Percentiles rank a stretch among this genome's conserved stretches.
These are phyloP conservation scores for Rhododendron vialii DNA, from an alignment of 148 eudicot species.

Conservation along the genomic window DNA sequence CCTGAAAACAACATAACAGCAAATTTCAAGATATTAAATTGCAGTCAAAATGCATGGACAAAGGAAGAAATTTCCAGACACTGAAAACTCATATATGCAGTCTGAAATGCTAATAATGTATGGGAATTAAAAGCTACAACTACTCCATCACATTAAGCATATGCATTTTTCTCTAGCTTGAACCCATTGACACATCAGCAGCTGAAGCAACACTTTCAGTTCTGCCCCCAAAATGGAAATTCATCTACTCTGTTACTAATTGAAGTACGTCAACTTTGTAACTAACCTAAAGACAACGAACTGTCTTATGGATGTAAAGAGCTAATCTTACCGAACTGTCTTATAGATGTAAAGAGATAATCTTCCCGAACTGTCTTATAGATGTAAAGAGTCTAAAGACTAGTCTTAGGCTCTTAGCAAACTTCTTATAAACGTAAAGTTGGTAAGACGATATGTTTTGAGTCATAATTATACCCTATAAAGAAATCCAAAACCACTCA, in stretches of 20 bases:
- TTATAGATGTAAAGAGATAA: not conserved
- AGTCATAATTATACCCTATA: not conserved
- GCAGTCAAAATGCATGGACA: not conserved
- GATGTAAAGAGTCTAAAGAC: not conserved
- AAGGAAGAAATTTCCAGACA: not conserved
- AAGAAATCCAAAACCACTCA: not conserved
- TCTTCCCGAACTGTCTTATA: not conserved
- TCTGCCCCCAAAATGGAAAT: not conserved
- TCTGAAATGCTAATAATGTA: not conserved
- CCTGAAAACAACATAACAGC: slow-evolving; percentile 36
- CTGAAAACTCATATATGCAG: not conserved
- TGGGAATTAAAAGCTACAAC: not conserved
- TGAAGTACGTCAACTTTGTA: not conserved
- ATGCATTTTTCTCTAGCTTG: not conserved
- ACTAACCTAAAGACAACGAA: not conserved
- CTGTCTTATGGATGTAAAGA: not conserved
- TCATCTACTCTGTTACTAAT: not conserved
- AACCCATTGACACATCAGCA: not conserved
- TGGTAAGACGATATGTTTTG: not conserved
- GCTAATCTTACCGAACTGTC: not conserved
- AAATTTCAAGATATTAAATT: not conserved
- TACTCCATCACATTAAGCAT: not conserved
- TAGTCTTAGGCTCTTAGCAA: not conserved
- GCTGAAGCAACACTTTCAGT: slow-evolving; percentile 8
- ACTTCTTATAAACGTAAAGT: not conserved